Conservation (phyloP, 2,329 filamentous ascomycete species). For the Nakataea oryzae region DNA sequence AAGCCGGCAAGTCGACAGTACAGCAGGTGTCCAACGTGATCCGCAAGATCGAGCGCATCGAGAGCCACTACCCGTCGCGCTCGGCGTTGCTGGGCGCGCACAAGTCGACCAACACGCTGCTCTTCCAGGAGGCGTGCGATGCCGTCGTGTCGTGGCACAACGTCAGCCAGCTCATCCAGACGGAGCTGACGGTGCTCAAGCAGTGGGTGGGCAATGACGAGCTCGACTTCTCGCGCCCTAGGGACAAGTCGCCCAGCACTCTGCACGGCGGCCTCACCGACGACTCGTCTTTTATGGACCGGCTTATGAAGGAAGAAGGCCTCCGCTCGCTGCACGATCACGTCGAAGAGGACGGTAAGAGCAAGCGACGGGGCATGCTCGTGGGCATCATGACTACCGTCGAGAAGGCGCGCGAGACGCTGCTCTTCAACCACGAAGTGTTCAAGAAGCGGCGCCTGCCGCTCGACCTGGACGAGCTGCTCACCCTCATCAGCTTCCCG, state of each 20-base stretch:
- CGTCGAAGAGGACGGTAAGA: conserved; percentile 29
- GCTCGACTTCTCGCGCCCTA: conserved; percentile 75
- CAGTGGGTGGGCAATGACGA: conserved; percentile 97
- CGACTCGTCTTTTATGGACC: conserved; percentile 87
- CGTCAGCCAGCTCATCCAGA: conserved; percentile 92
- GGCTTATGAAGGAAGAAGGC: conserved; percentile 90
- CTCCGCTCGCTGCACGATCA: conserved; percentile 84
- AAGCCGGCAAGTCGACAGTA: conserved; percentile 77
- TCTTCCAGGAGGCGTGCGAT: conserved; percentile 75
- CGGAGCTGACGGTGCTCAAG: conserved; percentile 80
- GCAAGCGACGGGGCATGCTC: conserved; percentile 64
- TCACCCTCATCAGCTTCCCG: conserved; percentile 95
- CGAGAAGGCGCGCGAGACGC: conserved; percentile 81
- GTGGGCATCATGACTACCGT: conserved; percentile 77
- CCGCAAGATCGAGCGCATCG: conserved; percentile 79
- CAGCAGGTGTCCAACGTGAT: conserved; percentile 88
- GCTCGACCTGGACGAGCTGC: conserved; percentile 90
- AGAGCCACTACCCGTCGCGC: conserved; percentile 75
- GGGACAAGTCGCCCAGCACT: conserved; percentile 55
- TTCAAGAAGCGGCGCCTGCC: conserved; percentile 87
- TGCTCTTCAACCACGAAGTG: conserved; percentile 74
- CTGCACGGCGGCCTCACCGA: conserved; percentile 60
- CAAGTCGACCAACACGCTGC: conserved; percentile 62
- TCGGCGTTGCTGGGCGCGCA: conserved; percentile 64
- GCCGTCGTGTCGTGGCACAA: conserved; percentile 95